These are phyloP conservation scores for Serpula lacrymans DNA, from an alignment of 768 basidiomycete species.

Conservation along the genomic window DNA sequence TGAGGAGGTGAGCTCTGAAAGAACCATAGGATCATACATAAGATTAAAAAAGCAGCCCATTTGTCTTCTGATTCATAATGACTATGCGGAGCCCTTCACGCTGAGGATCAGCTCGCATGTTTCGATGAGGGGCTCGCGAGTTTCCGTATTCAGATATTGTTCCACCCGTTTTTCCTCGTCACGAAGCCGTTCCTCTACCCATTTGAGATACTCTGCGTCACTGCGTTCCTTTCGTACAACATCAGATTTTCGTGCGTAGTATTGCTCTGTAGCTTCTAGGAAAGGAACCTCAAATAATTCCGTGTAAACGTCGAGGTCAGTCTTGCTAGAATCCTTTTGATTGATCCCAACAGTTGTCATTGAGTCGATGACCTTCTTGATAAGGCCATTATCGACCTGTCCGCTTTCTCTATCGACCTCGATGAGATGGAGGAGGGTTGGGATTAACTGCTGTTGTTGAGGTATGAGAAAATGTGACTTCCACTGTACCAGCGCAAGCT, in stretches of 20 bases:
- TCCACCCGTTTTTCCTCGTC: slow-evolving; percentile 94
- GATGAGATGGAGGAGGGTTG: slow-evolving; percentile 77
- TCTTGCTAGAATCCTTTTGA: slow-evolving; percentile 79
- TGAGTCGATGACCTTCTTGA: slow-evolving; percentile 89
- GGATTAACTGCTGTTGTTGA: slow-evolving; percentile 69
- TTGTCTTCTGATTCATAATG: too few species aligned
- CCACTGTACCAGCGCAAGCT: slow-evolving; percentile 92
- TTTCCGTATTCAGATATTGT: slow-evolving; percentile 78
- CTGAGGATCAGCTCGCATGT: too few species aligned
- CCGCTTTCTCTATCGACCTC: slow-evolving; percentile 88
- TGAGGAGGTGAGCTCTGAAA: too few species aligned
- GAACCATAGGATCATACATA: too few species aligned
- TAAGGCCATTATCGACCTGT: slow-evolving; percentile 77
- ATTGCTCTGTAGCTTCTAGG: slow-evolving; percentile 73
- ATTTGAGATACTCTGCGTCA: slow-evolving; percentile 86
- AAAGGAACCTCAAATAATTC: slow-evolving; percentile 83
- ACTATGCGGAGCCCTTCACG: too few species aligned
- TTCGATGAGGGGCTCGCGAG: slow-evolving; percentile 68
- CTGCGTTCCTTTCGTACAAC: slow-evolving; percentile 76
- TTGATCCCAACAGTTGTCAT: slow-evolving; percentile 88
- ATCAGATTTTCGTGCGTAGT: slow-evolving; percentile 83
- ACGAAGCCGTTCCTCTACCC: slow-evolving; percentile 78
- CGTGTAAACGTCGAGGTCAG: slow-evolving; percentile 83
- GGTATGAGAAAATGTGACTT: slow-evolving; percentile 78
- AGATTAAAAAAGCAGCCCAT: too few species aligned